phyloP scores from a whole-genome alignment of 2,329 filamentous ascomycete genomes.

The Blastomyces emzantsi region DNA sequence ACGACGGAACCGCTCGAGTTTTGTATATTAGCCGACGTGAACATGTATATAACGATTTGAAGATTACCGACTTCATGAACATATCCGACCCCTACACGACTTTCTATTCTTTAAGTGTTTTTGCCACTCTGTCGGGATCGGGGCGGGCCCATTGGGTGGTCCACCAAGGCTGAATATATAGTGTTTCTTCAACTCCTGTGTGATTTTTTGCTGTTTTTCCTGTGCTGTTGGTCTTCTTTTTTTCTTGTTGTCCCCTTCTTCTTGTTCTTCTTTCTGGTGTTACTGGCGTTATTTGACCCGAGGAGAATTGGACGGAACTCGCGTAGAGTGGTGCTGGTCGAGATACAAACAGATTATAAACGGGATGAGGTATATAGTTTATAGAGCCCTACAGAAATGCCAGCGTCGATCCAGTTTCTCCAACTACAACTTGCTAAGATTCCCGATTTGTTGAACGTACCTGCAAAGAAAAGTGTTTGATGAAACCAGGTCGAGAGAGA shows the following conservation, averaged over 20 bases:
- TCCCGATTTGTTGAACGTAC: background rate
- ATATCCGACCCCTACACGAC: background rate
- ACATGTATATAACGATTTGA: background rate
- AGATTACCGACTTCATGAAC: background rate
- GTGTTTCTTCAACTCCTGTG: background rate
- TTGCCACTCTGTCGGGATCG: background rate
- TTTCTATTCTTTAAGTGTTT: background rate
- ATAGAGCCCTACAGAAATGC: background rate
- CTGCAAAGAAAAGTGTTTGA: background rate
- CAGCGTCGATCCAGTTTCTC: background rate
- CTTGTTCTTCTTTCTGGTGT: background rate
- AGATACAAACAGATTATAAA: background rate
- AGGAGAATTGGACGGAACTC: background rate
- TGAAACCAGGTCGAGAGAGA: background rate
- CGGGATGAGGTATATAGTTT: background rate
- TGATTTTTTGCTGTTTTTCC: background rate
- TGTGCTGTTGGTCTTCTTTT: background rate
- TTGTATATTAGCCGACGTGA: background rate
- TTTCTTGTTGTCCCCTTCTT: background rate
- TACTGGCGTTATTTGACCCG: background rate
- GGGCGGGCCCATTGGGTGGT: background rate
- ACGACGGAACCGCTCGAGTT: background rate
- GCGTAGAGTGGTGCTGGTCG: background rate
- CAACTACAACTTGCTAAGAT: background rate
- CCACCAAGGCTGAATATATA: background rate